Percentiles rank a stretch among this genome's conserved stretches.
phyloP scores from a whole-genome alignment of 116 monocot species.

The Dioscorea cayenensis region DNA sequence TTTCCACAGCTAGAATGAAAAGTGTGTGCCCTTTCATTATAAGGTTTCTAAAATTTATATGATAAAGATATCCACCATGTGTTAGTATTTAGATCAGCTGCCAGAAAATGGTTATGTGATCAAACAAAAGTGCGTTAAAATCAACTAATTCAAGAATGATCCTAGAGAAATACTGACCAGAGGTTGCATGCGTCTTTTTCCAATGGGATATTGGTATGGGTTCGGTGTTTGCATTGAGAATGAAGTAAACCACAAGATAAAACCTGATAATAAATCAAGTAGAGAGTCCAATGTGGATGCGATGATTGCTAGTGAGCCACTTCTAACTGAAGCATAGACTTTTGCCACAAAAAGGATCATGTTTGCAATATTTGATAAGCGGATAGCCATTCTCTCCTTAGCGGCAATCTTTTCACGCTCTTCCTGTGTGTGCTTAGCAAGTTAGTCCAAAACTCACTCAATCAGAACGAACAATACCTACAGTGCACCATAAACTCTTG shows the following conservation, averaged over 20 bases:
- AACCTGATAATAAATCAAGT: slow-evolving; percentile 91
- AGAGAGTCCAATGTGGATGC: slow-evolving; percentile 96
- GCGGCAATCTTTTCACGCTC: slow-evolving; percentile 59
- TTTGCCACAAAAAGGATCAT: slow-evolving; percentile 90
- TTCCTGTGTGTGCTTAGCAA: slow-evolving; percentile 31
- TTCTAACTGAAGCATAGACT: slow-evolving; percentile 89
- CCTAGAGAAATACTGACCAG: slow-evolving; percentile 37
- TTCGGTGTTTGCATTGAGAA: slow-evolving; percentile 89
- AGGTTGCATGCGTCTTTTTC: slow-evolving; percentile 97
- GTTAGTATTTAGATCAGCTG: too few relatives aligned
- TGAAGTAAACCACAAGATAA: slow-evolving; percentile 94
- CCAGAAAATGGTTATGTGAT: too few relatives aligned
- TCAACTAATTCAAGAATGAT: too few relatives aligned
- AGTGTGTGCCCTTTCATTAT: too few relatives aligned
- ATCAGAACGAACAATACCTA: background rate
- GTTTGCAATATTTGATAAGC: slow-evolving; percentile 82
- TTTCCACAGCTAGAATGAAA: too few relatives aligned
- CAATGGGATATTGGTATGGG: slow-evolving; percentile 92
- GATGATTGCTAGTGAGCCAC: slow-evolving; percentile 83
- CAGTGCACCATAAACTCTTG: too few relatives aligned
- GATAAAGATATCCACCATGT: too few relatives aligned
- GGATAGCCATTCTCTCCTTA: slow-evolving; percentile 74
- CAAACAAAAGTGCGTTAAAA: too few relatives aligned
- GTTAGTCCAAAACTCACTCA: background rate
- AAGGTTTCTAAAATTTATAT: too few relatives aligned